Base-by-base conservation (phyloP, 345 rosid species). In the Geranium rotundifolium region DNA sequence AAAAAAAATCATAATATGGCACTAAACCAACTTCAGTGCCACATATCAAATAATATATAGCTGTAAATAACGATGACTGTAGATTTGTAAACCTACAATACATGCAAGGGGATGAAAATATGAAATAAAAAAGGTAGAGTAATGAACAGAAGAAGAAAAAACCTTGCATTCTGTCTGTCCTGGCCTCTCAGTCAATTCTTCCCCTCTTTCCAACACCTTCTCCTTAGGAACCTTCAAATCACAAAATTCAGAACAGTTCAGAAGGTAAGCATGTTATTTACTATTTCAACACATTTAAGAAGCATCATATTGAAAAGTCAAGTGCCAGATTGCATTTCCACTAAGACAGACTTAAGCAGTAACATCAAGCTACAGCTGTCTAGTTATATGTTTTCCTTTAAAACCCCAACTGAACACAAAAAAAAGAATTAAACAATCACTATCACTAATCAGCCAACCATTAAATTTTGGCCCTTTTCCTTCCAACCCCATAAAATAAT, bases 101-200 rank as follows among this genome's bases (percentile, higher is more conserved):
- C 19, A 16, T 54, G 19, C 37, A 31, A 31, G 37, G 37, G 18
- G 3, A 16, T 17, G 17, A 15, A 17, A 54, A 54, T 31, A 31
- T 31, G 15, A 54, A 54, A 8, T 5, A 54, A 10, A 54, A 54
- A 54, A 54, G 15, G 18, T 10, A 54, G 17, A 41, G 50, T 54
- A 7, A 54, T 54, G 15, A 10, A 2, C 12, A 58, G 1, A 14
- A 39, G 15, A 52, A 57, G 14, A 46, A 20, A n/a, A 55, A 71
- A 31, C 99, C 97, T 90, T 90, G 88, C 99, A 95, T 71, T 90
- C 96, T 66, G 82, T 70, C 82, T 69, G 89, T 68, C 71, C 79
- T 1, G 72, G 69, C 69, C 65, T 75, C 70, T 93, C 95, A 39
- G 39, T 58, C n/a, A 65, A 65, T 55, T 85, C 96, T 65, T 90